A percentile compares a stretch with the other conserved stretches of the same genome.
Conservation (phyloP, 1,284 basidiomycete genomes). For the Phellinidium pouzarii region DNA sequence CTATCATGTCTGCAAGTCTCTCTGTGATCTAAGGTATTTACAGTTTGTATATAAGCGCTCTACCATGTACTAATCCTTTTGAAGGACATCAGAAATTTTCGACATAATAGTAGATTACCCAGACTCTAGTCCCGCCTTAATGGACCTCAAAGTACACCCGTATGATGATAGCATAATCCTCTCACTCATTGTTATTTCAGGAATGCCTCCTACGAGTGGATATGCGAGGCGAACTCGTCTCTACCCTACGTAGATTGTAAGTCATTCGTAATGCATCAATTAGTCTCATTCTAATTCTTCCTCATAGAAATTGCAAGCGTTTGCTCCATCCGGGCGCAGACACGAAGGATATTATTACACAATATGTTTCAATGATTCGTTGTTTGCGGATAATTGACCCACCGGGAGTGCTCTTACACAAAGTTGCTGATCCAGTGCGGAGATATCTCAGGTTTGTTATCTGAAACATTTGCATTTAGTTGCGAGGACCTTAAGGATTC, state of each 20-base stretch:
- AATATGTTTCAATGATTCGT: slow-evolving; percentile 94
- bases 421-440: slow-evolving; percentile 86
- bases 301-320: slow-evolving; percentile 69
- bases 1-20: slow-evolving; percentile 83
- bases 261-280: slow-evolving; percentile 22
- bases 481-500: background rate
- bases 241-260: slow-evolving; percentile 63
- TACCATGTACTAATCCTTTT: background rate
- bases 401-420: slow-evolving; percentile 85
- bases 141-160: slow-evolving; percentile 70
- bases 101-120: slow-evolving; percentile 95
- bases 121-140: slow-evolving; percentile 78
- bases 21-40: slow-evolving; percentile 75
- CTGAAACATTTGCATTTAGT: slow-evolving; percentile 7
- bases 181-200: slow-evolving; percentile 29
- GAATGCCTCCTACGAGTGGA: slow-evolving; percentile 76
- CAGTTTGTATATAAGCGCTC: background rate
- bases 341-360: slow-evolving; percentile 84
- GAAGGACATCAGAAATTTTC: slow-evolving; percentile 83
- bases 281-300: background rate
- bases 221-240: slow-evolving; percentile 65
- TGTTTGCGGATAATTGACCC: slow-evolving; percentile 89
- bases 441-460: slow-evolving; percentile 67
- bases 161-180: background rate
- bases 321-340: slow-evolving; percentile 95